phyloP scores from a whole-genome alignment of 1,284 basidiomycete species.

The Ustilago trichophora region DNA sequence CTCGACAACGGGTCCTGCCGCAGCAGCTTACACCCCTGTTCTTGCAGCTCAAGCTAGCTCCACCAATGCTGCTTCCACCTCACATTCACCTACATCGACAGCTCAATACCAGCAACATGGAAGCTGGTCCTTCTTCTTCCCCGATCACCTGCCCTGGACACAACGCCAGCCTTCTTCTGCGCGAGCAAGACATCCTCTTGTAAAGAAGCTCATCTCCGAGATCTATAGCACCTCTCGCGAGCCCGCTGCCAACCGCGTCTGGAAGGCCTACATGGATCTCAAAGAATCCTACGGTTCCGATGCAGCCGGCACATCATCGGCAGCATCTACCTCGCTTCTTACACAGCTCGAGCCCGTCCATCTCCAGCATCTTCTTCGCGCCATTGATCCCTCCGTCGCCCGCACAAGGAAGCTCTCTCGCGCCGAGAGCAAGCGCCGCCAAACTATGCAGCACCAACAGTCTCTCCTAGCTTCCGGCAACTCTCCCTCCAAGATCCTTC shows the following conservation, averaged over 20 bases:
- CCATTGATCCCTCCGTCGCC: constrained; percentile 45
- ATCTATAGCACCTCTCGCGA: constrained; percentile 43
- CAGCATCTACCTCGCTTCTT: constrained; percentile 23
- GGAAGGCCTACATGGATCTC: constrained; percentile 47
- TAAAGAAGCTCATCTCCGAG: constrained; percentile 43
- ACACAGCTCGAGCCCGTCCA: constrained; percentile 33
- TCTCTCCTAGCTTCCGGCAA: constrained; percentile 10
- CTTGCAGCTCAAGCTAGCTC: neutral
- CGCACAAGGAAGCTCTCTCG: constrained; percentile 20
- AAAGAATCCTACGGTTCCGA: constrained; percentile 24
- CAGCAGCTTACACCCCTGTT: neutral
- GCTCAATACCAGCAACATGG: constrained; percentile 10
- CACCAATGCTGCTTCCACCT: neutral
- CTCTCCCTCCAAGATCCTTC: constrained; percentile 12
- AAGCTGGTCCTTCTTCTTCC: constrained; percentile 48
- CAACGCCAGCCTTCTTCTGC: neutral
- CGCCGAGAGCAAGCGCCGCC: constrained; percentile 24
- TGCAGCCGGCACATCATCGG: constrained; percentile 2
- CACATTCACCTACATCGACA: neutral
- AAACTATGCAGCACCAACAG: constrained; percentile 27
- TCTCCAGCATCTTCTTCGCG: constrained; percentile 42
- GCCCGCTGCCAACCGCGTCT: constrained; percentile 41
- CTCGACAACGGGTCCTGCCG: neutral
- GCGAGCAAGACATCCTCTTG: constrained; percentile 42
- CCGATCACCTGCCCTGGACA: constrained; percentile 23